A percentile compares a stretch with the other conserved stretches of the same genome.
These are phyloP conservation scores for Axilococcus clingmanii DNA, from an alignment of 139 green algal species.

Conservation along the genomic window DNA sequence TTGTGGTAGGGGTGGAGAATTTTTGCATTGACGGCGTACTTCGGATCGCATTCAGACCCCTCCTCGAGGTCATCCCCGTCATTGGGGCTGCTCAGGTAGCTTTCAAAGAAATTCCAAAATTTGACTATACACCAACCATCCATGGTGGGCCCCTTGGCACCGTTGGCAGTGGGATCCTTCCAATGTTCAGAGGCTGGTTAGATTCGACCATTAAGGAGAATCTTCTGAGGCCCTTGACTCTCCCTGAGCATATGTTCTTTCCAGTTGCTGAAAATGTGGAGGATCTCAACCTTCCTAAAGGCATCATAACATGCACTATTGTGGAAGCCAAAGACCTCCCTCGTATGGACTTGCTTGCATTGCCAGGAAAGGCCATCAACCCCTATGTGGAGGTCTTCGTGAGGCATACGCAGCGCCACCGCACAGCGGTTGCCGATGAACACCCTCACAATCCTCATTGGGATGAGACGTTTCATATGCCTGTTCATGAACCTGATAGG, in stretches of 20 bases:
- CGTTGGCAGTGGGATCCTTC: background rate
- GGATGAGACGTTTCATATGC: background rate
- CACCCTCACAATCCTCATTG: background rate
- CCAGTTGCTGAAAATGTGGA: background rate
- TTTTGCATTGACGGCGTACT: background rate
- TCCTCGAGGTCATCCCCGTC: background rate
- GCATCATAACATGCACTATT: background rate
- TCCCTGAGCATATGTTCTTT: slow-evolving; percentile 1
- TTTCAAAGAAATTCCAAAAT: slow-evolving; percentile 1
- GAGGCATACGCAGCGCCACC: background rate
- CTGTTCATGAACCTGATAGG: background rate
- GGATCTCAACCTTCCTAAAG: background rate
- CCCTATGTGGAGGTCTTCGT: slow-evolving; percentile 1
- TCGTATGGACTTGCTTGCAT: slow-evolving; percentile 2
- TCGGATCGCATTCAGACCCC: background rate
- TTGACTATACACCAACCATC: slow-evolving; percentile 1
- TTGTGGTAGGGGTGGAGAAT: background rate
- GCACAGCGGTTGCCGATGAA: background rate
- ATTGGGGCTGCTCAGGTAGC: background rate
- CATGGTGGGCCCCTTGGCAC: background rate
- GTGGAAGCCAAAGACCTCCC: slow-evolving; percentile 1
- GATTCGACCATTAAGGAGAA: background rate
- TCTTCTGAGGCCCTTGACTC: background rate
- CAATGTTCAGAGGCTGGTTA: background rate
- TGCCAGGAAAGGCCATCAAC: background rate